Evolutionary conservation across 73 alveolate species (phyloP), one percentile per base, ranked within the genome.

Genomic region (Stentor coeruleus): DNA sequence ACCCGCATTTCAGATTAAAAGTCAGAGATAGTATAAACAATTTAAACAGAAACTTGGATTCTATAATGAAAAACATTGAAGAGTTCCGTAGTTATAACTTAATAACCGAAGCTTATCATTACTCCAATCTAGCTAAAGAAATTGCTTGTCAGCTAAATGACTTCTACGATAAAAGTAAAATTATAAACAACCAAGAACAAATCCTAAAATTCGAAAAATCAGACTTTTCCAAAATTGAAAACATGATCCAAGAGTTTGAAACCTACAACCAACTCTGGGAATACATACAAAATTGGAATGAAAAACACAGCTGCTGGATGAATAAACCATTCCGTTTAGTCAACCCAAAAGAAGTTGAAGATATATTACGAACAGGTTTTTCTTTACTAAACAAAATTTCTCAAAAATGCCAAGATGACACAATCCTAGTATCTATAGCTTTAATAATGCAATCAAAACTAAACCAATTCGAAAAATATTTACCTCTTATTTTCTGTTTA

Each of bases 181-280:
- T 26, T 28, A 66, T 66, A 20, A 66, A 66, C 79, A 66, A 20
- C 1, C 36, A 40, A 66, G 79, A 66, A 66, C 40, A 66, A 26
- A 31, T 66, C 33, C 33, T 66, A 66, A 31, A 31, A 20, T 66
- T 66, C 37, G 79, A 20, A 20, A 66, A 1, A 15, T 66, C 79
- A 66, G 79, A 66, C 33, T 66, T 66, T 66, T 66, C 79, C 14
- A 31, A 33, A 66, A 66, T 66, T 15, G 40, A 66, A 26, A 66
- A 31, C 26, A 26, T 66, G 79, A 66, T 20, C n/a, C 49, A 66
- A 20, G 39, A 33, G 1, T 66, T 66, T 33, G 37, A 66, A 26
- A 66, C n/a, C 1, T 66, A 66, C 2, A 11, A 66, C 1, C 36
- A 66, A 31, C 79, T 66, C 33, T 66, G 79, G 79, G 15, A 31